These are phyloP conservation scores for Ceratocystis albifundus DNA, from an alignment of 2,329 filamentous ascomycete species.

Conservation along the genomic window DNA sequence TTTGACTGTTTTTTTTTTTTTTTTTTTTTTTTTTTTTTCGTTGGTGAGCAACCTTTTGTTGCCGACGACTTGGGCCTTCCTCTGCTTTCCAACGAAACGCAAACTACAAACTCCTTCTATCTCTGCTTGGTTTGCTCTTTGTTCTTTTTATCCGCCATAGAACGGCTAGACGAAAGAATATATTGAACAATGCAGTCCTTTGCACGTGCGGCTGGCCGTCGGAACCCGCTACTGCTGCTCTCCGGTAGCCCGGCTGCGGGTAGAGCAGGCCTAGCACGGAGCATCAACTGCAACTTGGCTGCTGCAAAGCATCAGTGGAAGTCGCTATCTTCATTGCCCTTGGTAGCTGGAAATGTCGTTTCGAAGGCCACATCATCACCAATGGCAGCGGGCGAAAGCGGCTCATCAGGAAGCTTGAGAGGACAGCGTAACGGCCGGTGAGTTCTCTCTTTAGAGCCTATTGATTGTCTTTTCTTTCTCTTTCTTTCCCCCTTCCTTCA, in stretches of 20 bases:
- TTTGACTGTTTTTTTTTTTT: too few relatives aligned
- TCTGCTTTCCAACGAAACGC: too few relatives aligned
- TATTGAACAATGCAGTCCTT: conserved; percentile 17
- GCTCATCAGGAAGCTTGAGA: not conserved
- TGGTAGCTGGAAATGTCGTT: not conserved
- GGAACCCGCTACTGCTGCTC: conserved; percentile 3
- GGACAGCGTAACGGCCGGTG: conserved; percentile 14
- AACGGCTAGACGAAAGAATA: not conserved
- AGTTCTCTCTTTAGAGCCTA: conserved; percentile 7
- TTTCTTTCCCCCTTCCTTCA: conserved; percentile 6
- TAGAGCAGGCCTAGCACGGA: not conserved
- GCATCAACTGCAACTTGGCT: not conserved
- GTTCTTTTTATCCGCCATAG: too few relatives aligned
- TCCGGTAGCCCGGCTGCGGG: not conserved
- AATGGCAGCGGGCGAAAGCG: conserved; percentile 3
- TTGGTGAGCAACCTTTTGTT: too few relatives aligned
- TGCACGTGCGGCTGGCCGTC: conserved; percentile 16
- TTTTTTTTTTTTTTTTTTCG: too few relatives aligned
- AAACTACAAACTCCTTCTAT: too few relatives aligned
- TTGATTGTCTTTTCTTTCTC: not conserved
- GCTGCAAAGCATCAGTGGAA: not conserved
- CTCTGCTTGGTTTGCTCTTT: not conserved
- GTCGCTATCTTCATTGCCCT: not conserved
- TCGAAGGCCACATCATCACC: not conserved
- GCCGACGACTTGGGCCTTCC: too few relatives aligned